A percentile compares a stretch with the other conserved stretches of the same genome.
These are phyloP conservation scores for Crepidotus sp. DNA, from an alignment of 1,284 basidiomycete species.

Conservation along the genomic window DNA sequence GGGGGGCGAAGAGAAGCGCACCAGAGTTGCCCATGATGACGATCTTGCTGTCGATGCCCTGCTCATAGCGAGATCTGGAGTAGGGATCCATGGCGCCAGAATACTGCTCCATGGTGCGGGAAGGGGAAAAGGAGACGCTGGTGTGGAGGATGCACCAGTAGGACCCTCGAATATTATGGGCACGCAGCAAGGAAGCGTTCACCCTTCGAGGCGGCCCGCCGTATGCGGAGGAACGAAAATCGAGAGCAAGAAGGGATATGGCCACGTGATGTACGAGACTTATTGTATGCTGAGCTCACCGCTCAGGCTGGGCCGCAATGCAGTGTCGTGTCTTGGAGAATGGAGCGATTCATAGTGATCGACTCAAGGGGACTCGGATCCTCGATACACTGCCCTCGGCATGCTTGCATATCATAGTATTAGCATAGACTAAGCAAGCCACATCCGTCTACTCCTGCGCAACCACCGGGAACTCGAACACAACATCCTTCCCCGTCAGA, in stretches of 20 bases:
- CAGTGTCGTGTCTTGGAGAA: too few relatives aligned
- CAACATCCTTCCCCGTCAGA: slow-evolving; percentile 90
- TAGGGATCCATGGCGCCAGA: slow-evolving; percentile 56
- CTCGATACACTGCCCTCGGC: not conserved
- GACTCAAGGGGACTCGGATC: not conserved
- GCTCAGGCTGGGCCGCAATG: too few relatives aligned
- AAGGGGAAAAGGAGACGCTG: slow-evolving; percentile 20
- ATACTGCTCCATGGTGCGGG: slow-evolving; percentile 23
- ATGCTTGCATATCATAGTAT: slow-evolving; percentile 5
- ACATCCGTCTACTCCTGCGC: slow-evolving; percentile 46
- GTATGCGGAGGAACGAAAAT: not conserved
- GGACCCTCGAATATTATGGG: too few relatives aligned
- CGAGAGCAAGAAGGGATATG: not conserved
- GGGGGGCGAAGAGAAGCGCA: slow-evolving; percentile 24
- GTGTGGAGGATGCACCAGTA: not conserved
- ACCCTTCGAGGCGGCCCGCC: too few relatives aligned
- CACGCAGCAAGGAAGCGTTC: too few relatives aligned
- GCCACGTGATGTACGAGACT: too few relatives aligned
- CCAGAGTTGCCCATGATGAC: slow-evolving; percentile 96
- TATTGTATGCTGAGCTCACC: too few relatives aligned
- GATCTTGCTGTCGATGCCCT: slow-evolving; percentile 90
- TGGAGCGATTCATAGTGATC: not conserved
- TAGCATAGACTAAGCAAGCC: slow-evolving; percentile 2
- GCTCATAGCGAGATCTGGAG: slow-evolving; percentile 57
- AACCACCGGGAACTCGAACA: slow-evolving; percentile 78